These are phyloP conservation scores for Coemansia sp. DNA, from an alignment of 371 early-diverging fungal genomes.

Conservation along the genomic window DNA sequence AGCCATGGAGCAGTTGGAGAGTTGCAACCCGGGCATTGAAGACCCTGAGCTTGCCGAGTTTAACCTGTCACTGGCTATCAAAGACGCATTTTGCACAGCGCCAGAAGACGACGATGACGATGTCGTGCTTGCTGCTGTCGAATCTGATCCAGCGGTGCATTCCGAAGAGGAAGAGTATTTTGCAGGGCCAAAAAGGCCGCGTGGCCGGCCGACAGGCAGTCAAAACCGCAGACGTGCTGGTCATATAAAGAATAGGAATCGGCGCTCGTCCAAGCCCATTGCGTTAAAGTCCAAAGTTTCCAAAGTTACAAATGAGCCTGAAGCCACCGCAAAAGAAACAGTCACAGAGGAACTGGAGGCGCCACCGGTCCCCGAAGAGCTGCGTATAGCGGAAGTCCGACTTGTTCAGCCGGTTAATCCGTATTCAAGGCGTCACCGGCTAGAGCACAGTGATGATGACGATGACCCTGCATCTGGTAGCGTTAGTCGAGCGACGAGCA, in stretches of 20 bases:
- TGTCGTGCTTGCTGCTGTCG: neutral
- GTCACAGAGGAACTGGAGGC: conserved; percentile 4
- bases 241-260: conserved; percentile 18
- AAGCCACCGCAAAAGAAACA: neutral
- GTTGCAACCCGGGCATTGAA: neutral
- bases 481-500: neutral
- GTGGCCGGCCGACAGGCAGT: conserved; percentile 33
- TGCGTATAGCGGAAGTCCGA: conserved; percentile 32
- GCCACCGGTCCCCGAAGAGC: conserved; percentile 21
- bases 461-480: too few species aligned
- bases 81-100: conserved; percentile 10
- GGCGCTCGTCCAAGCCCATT: neutral
- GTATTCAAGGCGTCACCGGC: conserved; percentile 19
- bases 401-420: conserved; percentile 21
- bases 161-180: neutral
- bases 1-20: conserved; percentile 5
- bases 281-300: neutral
- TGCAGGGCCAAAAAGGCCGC: neutral
- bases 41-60: conserved; percentile 11
- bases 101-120: neutral
- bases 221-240: conserved; percentile 38
- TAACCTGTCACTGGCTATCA: conserved; percentile 21
- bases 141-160: neutral
- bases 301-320: neutral
- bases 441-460: conserved; percentile 10